A percentile compares a stretch with the other conserved stretches of the same genome.
Evolutionary conservation across 768 basidiomycete genomes (phyloP).

Genomic region (Xanthoconium stramineum): DNA sequence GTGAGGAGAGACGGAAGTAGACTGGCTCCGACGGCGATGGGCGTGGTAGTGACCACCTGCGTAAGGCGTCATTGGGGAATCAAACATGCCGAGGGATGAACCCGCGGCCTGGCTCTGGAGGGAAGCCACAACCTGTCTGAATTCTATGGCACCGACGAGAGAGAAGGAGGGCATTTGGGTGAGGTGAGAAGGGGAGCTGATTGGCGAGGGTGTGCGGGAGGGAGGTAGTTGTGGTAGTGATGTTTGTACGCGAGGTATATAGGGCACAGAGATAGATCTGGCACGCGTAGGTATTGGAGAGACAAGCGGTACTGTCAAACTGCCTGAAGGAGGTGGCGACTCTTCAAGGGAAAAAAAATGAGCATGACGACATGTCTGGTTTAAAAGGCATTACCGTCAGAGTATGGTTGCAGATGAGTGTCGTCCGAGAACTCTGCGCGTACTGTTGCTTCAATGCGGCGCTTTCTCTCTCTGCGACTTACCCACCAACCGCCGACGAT

Average conservation of each 20-base stretch:
- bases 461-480: slow-evolving; percentile 46
- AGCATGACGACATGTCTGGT: background rate
- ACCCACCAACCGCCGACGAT: slow-evolving; percentile 78
- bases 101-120: slow-evolving; percentile 67
- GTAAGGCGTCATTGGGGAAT: slow-evolving; percentile 65
- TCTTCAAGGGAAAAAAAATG: slow-evolving; percentile 9
- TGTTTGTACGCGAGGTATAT: slow-evolving; percentile 37
- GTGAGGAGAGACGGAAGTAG: slow-evolving; percentile 32
- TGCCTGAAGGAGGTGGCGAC: slow-evolving; percentile 1
- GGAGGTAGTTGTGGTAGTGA: slow-evolving; percentile 42
- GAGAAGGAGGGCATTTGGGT: slow-evolving; percentile 80
- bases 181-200: slow-evolving; percentile 35
- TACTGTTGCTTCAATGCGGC: slow-evolving; percentile 47
- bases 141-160: slow-evolving; percentile 92
- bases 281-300: slow-evolving; percentile 35
- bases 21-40: slow-evolving; percentile 29
- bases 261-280: slow-evolving; percentile 38
- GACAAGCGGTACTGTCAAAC: slow-evolving; percentile 18
- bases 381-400: slow-evolving; percentile 56
- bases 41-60: slow-evolving; percentile 71
- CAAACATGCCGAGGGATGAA: slow-evolving; percentile 60
- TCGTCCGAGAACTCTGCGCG: slow-evolving; percentile 59
- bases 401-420: slow-evolving; percentile 47
- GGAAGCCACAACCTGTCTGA: slow-evolving; percentile 84
- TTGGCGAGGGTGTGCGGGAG: slow-evolving; percentile 49